These are phyloP conservation scores for Sphenostylis stenocarpa DNA, from an alignment of 306 rosid species.

Conservation along the genomic window DNA sequence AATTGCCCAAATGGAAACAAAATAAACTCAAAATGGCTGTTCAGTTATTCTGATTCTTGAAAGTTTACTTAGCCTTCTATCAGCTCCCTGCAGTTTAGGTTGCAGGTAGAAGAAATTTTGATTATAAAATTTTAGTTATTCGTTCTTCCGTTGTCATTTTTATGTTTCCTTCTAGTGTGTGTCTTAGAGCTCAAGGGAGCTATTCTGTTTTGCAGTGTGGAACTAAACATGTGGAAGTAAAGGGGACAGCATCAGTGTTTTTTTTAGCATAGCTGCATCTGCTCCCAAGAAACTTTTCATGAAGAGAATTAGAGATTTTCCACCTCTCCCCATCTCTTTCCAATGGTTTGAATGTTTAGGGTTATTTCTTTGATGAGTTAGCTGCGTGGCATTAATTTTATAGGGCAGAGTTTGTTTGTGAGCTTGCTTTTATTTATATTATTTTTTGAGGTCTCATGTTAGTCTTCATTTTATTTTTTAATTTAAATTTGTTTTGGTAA, in stretches of 20 bases:
- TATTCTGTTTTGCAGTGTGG: slow-evolving; percentile 49
- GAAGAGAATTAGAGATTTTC: slow-evolving; percentile 38
- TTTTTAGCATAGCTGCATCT: slow-evolving; percentile 76
- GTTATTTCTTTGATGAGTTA: slow-evolving; percentile 48
- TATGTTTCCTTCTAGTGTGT: slow-evolving; percentile 20
- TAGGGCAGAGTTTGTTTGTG: slow-evolving; percentile 64
- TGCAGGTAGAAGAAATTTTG: slow-evolving; percentile 54
- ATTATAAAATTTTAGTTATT: slow-evolving; percentile 29
- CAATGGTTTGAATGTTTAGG: slow-evolving; percentile 52
- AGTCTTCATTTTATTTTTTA: slow-evolving; percentile 31
- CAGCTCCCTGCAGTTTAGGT: slow-evolving; percentile 46
- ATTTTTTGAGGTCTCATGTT: slow-evolving; percentile 28
- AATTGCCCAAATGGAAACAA: slow-evolving; percentile 94
- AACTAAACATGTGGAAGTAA: slow-evolving; percentile 44
- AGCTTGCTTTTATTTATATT: slow-evolving; percentile 43
- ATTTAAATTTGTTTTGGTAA: slow-evolving; percentile 49
- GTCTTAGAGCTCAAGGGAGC: slow-evolving; percentile 9
- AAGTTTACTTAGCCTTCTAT: slow-evolving; percentile 37
- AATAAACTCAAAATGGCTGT: slow-evolving; percentile 89
- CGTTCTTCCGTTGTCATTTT: slow-evolving; percentile 2
- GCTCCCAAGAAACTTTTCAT: slow-evolving; percentile 68
- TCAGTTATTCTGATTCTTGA: slow-evolving; percentile 68
- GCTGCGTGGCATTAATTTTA: slow-evolving; percentile 55
- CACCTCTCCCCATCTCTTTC: slow-evolving; percentile 32
- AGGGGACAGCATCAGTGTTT: slow-evolving; percentile 87